Base-by-base conservation (phyloP, 2,329 filamentous ascomycete genomes). In the Pleoardoris graminearum region DNA sequence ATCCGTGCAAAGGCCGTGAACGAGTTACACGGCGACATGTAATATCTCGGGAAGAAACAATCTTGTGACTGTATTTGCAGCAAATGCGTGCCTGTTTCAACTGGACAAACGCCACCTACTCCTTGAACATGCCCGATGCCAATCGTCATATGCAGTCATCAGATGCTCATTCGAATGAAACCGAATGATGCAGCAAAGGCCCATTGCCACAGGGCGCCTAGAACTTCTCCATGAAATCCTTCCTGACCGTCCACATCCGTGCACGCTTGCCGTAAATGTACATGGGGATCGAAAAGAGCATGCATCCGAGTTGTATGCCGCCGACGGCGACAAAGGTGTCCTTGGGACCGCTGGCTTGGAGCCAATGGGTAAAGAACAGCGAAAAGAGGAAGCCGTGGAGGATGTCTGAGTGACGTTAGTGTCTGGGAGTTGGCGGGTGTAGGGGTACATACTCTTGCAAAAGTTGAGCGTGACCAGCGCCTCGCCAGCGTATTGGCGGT, bases 381-480 rank as follows among this genome's bases (percentile, higher is more conserved):
- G 89, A 84, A 69, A 96, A 97, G 0, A 96, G 82, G 48, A 97
- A 79, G 0, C 93, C 93, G 65, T 97, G 93, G 22, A 97, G 83
- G 50, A 97, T 82, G 69, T 97, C 80, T 82, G 50, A 19, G 5
- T 7, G 3, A 10, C 33, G 50, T 63, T 49, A 63, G 59, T 53
- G 22, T 4, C 4, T 30, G 37, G 17, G 42, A 10, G 19, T 19
- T 22, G 22, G 12, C n/a, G 36, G 11, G 22, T 12, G 17, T 16
- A 21, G 17, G 37, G 14, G 12, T 29, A 76, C 76, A 64, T 70
- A 83, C 81, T 97, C 80, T 97, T 97, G 75, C 85, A 86, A 68
- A 97, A 94, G 68, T 97, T 97, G 61, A 97, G 79, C 17, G 93
- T 97, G 12, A 97, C 94, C 29, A 97, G 80, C 2, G 93, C 92